Evolutionary conservation across 31 red algal species (phyloP).

Genomic region (Endocladia muricata): DNA sequence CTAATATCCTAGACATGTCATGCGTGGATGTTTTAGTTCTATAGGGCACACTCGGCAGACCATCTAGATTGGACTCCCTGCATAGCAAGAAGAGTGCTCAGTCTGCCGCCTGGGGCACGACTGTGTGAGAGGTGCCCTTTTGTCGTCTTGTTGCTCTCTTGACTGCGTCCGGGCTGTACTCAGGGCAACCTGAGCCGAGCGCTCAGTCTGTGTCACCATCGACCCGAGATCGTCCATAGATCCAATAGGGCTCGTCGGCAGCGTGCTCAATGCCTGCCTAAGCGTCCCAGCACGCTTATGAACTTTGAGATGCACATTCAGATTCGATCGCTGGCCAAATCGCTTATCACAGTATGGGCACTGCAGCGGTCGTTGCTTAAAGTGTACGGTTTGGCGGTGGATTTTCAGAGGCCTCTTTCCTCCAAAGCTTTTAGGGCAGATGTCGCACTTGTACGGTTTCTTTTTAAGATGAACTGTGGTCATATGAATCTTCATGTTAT

Average conservation of each 20-base stretch:
- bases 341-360: slow-evolving; percentile 38
- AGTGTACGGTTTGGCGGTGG: slow-evolving; percentile 56
- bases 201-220: no score
- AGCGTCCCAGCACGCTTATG: not conserved
- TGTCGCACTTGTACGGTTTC: slow-evolving; percentile 40
- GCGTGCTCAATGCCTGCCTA: not conserved
- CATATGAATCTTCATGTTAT: slow-evolving; percentile 30
- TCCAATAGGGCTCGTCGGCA: not conserved
- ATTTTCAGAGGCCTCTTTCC: slow-evolving; percentile 49
- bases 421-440: slow-evolving; percentile 55
- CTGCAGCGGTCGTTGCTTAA: slow-evolving; percentile 37
- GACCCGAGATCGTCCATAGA: no score
- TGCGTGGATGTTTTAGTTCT: no score
- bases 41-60: no score
- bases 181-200: no score
- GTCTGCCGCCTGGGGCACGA: no score
- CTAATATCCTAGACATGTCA: no score
- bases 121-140: no score
- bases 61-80: no score
- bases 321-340: slow-evolving; percentile 20
- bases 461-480: slow-evolving; percentile 23
- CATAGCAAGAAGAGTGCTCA: no score
- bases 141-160: no score
- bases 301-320: slow-evolving; percentile 31
- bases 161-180: no score